Evolutionary conservation across 768 basidiomycete species (phyloP).

Genomic region (Candolleomyces efflorescens): DNA sequence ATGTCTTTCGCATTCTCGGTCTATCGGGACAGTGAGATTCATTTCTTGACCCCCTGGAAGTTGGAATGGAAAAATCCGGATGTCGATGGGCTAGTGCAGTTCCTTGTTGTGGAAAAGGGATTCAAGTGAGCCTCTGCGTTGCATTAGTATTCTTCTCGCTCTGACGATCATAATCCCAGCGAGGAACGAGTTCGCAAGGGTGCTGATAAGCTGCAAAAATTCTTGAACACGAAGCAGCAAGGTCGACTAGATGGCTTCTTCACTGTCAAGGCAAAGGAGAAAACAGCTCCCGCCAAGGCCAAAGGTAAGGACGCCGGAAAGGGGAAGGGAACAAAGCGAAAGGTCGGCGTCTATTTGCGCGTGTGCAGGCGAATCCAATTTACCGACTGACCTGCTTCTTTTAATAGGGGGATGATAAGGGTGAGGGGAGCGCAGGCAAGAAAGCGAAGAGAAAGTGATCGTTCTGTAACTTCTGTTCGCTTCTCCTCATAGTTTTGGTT

Average conservation of each 20-base stretch:
- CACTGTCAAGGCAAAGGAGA: conserved; percentile 62
- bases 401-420: conserved; percentile 36
- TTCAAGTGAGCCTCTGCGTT: conserved; percentile 70
- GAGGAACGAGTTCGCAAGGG: conserved; percentile 97
- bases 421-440: conserved; percentile 31
- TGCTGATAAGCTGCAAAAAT: conserved; percentile 88
- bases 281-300: conserved; percentile 22
- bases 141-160: not conserved
- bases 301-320: conserved; percentile 19
- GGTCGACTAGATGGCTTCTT: conserved; percentile 97
- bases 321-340: conserved; percentile 45
- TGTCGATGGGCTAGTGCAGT: conserved; percentile 88
- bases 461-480: too few species aligned
- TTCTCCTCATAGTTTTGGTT: not conserved
- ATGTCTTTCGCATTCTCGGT: conserved; percentile 35
- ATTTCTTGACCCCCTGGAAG: conserved; percentile 34
- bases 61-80: conserved; percentile 95
- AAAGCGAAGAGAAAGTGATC: conserved; percentile 39
- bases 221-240: conserved; percentile 87
- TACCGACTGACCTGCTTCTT: conserved; percentile 3
- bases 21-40: not conserved
- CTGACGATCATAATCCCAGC: conserved; percentile 37
- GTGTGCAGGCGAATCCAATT: not conserved
- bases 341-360: conserved; percentile 32
- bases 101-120: conserved; percentile 91